A percentile compares a stretch with the other conserved stretches of the same genome.
phyloP scores from a whole-genome alignment of 208 protist species.

The Herpetomonas samuelpessoai region DNA sequence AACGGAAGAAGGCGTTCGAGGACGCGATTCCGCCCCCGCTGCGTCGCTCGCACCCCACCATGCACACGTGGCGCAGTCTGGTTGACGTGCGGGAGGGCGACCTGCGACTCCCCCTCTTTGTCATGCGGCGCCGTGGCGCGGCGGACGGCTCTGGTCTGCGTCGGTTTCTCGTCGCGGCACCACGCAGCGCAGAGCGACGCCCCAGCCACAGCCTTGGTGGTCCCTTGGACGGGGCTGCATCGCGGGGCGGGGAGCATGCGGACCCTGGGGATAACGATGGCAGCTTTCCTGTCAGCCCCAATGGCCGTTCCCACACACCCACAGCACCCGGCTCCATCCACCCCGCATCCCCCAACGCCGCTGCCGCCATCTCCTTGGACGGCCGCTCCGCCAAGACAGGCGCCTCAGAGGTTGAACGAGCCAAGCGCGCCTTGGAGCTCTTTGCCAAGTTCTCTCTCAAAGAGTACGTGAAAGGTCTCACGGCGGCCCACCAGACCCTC shows the following conservation, averaged over 20 bases:
- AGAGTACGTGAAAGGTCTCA: conserved; percentile 44
- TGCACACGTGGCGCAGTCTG: not conserved
- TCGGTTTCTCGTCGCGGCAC: not conserved
- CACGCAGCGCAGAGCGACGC: too few relatives aligned
- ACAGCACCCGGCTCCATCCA: not conserved
- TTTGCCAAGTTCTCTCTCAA: conserved; percentile 30
- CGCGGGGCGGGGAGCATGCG: too few relatives aligned
- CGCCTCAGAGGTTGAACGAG: not conserved
- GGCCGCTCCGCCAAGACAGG: not conserved
- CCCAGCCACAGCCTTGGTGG: too few relatives aligned
- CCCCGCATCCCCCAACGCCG: too few relatives aligned
- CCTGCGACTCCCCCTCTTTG: not conserved
- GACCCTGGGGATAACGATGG: not conserved
- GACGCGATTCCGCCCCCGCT: not conserved
- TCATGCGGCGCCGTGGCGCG: not conserved
- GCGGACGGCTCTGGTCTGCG: not conserved
- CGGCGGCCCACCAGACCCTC: conserved; percentile 38
- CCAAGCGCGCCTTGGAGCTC: conserved; percentile 21
- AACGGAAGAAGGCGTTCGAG: not conserved
- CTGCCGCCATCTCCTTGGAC: too few relatives aligned
- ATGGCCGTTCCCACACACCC: not conserved
- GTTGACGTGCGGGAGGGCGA: not conserved
- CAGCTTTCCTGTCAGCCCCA: too few relatives aligned
- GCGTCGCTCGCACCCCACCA: not conserved
- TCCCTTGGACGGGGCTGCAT: too few relatives aligned